phyloP scores from a whole-genome alignment of 805 yeast species.

The Wickerhamiella qilinensis region DNA sequence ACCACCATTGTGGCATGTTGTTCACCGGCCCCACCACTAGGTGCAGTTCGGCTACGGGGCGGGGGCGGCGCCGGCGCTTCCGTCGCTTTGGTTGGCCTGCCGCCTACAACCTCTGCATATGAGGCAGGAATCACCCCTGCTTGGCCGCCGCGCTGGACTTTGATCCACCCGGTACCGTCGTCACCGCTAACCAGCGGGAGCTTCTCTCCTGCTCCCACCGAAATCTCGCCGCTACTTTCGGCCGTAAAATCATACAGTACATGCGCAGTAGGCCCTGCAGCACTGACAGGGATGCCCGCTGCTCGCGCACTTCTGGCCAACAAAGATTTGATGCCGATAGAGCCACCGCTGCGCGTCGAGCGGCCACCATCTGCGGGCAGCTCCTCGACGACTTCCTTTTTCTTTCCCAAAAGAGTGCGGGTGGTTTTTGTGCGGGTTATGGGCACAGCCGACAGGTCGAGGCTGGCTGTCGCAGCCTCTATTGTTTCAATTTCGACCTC shows the following conservation, averaged over 20 bases:
- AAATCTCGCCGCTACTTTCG: constrained; percentile 59
- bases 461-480: constrained; percentile 65
- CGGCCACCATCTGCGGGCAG: constrained; percentile 5
- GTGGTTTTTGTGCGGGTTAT: constrained; percentile 31
- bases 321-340: constrained; percentile 15
- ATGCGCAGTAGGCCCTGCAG: constrained; percentile 7
- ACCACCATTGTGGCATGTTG: constrained; percentile 29
- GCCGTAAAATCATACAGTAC: constrained; percentile 45
- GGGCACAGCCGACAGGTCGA: constrained; percentile 23
- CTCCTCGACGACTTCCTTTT: constrained; percentile 18
- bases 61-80: constrained; percentile 75
- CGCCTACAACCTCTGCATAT: constrained; percentile 36
- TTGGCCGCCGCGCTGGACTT: constrained; percentile 34
- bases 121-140: constrained; percentile 76
- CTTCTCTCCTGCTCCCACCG: constrained; percentile 43
- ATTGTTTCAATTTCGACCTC: constrained; percentile 88
- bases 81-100: constrained; percentile 23
- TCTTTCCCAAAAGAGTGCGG: constrained; percentile 36
- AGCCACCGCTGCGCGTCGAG: constrained; percentile 4
- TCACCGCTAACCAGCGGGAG: constrained; percentile 48
- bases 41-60: constrained; percentile 45
- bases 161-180: constrained; percentile 91
- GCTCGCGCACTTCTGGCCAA: constrained; percentile 12
- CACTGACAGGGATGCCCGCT: constrained; percentile 12
- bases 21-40: constrained; percentile 1